Base-by-base conservation (phyloP, 495 filamentous ascomycete genomes). In the Xeromyces bisporus region DNA sequence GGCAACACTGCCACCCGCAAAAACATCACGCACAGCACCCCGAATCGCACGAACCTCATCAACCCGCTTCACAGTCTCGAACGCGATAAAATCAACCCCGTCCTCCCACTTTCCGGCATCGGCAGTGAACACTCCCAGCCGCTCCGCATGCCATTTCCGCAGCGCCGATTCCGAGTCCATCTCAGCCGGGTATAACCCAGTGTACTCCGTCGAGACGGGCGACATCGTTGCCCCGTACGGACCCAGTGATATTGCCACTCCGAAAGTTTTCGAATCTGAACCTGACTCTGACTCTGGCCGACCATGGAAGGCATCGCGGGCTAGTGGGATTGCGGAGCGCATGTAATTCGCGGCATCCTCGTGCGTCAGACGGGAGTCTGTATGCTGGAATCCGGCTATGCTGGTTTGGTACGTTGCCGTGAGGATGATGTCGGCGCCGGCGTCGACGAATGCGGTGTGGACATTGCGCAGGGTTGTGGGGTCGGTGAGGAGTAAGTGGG, bases 351-450 rank as follows among this genome's bases (percentile, higher is more conserved):
- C 37, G 15, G 33, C 35, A 2, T 48, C 47, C 23, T 43, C 21
- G 24, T 43, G 44, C 18, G 30, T 40, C 8, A 38, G 18, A 3
- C 29, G 12, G 7, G 45, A 46, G 20, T 53, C 48, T 6, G 63
- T 59, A 12, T 47, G 47, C 3, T 37, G 34, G 35, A 76, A 77
- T 0, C 67, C 73, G 9, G 67, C 56, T 5, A 51, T 37, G 0
- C 62, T 69, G 2, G 65, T 55, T 50, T 80, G 73, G 45, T 80
- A 78, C 3, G 75, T 80, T 3, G 72, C 72, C 13, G 67, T 76
- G 12, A 71, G 51, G 11, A 78, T 37, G 11, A 80, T 53, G 41
- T 78, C 69, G 7, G 63, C 64, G 18, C 69, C 70, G 15, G 65
- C 60, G 0, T 18, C 12, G 10, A 45, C 55, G 36, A 77, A 80